Base-by-base conservation (phyloP, 2,329 filamentous ascomycete genomes). In the Cercospora nicotianae region DNA sequence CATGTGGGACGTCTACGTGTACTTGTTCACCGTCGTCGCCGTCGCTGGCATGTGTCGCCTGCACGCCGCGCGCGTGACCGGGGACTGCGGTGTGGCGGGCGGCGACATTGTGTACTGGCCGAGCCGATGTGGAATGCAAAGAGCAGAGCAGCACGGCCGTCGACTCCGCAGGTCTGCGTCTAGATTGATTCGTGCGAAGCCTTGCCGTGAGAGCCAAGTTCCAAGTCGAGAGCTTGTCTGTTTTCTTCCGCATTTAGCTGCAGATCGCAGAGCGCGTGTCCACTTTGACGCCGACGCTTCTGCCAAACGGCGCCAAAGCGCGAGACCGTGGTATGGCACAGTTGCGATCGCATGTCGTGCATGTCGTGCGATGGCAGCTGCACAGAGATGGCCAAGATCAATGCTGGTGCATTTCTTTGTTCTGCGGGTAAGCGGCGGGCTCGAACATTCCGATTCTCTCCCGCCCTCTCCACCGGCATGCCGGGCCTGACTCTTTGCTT, bases 1-100 rank as follows among this genome's bases (percentile, higher is more conserved):
- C 45, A 51, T 30, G 62, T 58, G 62, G 62, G 23, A 58, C 62
- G 45, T 23, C 61, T 12, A 64, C 61, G 45, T 63, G 31, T 36
- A 16, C 20, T n/a, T 26, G 36, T 5, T 64, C 31, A 18, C 16
- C 20, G 45, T 48, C 42, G 18, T 48, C 42, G 33, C 33, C 42
- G 20, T 48, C 42, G 42, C 20, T 18, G 20, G 42, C 42, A 23
- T 18, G 20, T 48, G 42, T 48, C 42, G 30, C 30, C 36, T 55
- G 42, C 61, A 36, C 48, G 61, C 51, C 31, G 31, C 51, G 30
- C 31, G 61, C 20, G 23, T n/a, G 20, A 39, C 36, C 5, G 13
- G 13, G 13, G 36, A 1, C 36, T 16, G 36, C 36, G 36, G 36
- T 42, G 36, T n/a, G 36, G 16, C 33, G 39, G 16, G 5, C 12